Evolutionary conservation across 148 eudicot species (phyloP).

Genomic region (Heliosperma pusillum): DNA sequence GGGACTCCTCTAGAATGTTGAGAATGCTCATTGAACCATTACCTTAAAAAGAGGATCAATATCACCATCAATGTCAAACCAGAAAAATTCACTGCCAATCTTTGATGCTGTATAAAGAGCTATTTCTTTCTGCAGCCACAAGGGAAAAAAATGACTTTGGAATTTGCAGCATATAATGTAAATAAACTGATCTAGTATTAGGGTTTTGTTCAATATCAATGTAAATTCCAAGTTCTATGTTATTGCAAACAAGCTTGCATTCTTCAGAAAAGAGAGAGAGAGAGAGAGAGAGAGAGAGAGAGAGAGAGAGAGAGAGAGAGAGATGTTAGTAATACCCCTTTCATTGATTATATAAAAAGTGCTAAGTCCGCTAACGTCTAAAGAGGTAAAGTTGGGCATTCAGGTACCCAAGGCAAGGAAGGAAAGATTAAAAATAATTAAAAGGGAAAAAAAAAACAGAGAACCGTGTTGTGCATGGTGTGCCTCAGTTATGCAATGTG

Average conservation of each 20-base stretch:
- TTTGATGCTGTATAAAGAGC: conserved; percentile 93
- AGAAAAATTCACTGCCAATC: conserved; percentile 73
- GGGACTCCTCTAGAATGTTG: neutral
- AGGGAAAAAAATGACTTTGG: neutral
- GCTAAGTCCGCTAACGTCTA: neutral
- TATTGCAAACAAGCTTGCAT: neutral
- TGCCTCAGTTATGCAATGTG: neutral
- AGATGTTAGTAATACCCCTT: neutral
- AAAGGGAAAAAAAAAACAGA: neutral
- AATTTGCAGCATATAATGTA: neutral
- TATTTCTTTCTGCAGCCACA: conserved; percentile 80
- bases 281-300: no score
- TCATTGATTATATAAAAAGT: neutral
- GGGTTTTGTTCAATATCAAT: neutral
- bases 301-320: no score
- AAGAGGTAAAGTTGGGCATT: no score
- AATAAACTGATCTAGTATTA: neutral
- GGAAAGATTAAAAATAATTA: no score
- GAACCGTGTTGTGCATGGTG: neutral
- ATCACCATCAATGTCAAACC: conserved; percentile 95
- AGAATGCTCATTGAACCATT: conserved; percentile 13
- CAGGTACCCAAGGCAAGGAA: no score
- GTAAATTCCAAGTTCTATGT: neutral
- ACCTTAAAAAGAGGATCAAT: conserved; percentile 97
- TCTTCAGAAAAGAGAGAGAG: neutral